These are phyloP conservation scores for Ceriops zippeliana DNA, from an alignment of 345 rosid genomes.

Conservation along the genomic window DNA sequence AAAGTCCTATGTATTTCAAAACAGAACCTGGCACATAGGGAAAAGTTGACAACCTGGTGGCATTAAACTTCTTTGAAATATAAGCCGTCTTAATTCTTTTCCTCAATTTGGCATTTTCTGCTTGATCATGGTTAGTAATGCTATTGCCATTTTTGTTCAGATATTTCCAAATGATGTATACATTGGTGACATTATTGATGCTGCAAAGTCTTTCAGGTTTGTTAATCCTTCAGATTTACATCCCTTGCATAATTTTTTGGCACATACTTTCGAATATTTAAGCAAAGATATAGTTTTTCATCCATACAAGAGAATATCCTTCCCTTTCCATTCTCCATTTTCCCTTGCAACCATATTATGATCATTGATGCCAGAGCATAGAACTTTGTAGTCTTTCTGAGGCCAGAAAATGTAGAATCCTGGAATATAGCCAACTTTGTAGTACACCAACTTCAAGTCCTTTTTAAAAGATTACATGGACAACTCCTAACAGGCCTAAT, in stretches of 20 bases:
- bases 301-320: not conserved
- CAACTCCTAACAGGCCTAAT: too few relatives aligned
- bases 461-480: too few relatives aligned
- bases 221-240: not conserved
- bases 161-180: constrained; percentile 76
- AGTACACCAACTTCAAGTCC: too few relatives aligned
- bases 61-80: not conserved
- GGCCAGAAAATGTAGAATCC: too few relatives aligned
- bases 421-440: too few relatives aligned
- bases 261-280: not conserved
- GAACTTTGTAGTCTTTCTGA: too few relatives aligned
- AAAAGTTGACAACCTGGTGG: not conserved
- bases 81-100: not conserved
- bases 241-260: not conserved
- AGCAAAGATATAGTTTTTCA: not conserved
- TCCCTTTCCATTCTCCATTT: too few relatives aligned
- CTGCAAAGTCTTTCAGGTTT: constrained; percentile 75
- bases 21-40: not conserved
- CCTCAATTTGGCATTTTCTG: not conserved
- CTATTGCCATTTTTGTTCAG: constrained; percentile 34
- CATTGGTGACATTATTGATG: constrained; percentile 65
- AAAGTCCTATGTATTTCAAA: not conserved
- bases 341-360: too few relatives aligned
- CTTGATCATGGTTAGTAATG: constrained; percentile 1
- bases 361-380: too few relatives aligned